A percentile compares a stretch with the other conserved stretches of the same genome.
Conservation (phyloP, 2,329 filamentous ascomycete genomes). For the Fusarium sp. region DNA sequence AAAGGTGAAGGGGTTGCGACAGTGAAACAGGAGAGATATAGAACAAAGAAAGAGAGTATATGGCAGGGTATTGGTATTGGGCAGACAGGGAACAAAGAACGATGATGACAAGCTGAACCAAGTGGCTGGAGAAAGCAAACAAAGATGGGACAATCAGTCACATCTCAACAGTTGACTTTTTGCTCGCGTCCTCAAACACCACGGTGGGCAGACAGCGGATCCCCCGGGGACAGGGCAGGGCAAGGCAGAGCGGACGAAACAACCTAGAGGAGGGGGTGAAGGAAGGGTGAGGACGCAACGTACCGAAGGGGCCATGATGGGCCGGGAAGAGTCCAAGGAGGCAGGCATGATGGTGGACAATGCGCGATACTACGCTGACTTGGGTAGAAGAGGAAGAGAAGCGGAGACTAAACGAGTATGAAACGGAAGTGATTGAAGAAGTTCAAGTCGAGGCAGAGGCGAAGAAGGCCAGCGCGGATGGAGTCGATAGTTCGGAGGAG, state of each 20-base stretch:
- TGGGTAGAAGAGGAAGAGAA: neutral
- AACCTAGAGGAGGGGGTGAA: constrained; percentile 5
- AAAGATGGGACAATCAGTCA: constrained; percentile 11
- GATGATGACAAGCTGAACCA: constrained; percentile 30
- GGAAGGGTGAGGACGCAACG: constrained; percentile 43
- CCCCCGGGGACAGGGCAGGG: constrained; percentile 3
- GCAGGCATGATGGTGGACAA: constrained; percentile 58
- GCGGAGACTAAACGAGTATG: constrained; percentile 13
- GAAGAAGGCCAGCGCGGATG: neutral
- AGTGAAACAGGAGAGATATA: constrained; percentile 8
- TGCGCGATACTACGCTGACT: constrained; percentile 34
- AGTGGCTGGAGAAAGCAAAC: constrained; percentile 20
- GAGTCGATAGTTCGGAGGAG: neutral
- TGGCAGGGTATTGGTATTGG: neutral
- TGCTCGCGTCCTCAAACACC: constrained; percentile 11
- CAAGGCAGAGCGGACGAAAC: constrained; percentile 2
- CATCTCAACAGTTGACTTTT: constrained; percentile 16
- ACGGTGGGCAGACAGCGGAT: constrained; percentile 27
- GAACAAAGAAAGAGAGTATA: neutral
- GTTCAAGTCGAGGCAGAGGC: neutral
- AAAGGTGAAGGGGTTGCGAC: constrained; percentile 3
- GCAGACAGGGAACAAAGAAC: neutral
- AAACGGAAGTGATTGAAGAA: constrained; percentile 10
- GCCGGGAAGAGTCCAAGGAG: constrained; percentile 69
- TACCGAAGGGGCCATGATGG: constrained; percentile 73